Base-by-base conservation (phyloP, 805 yeast genomes). In the Candida wancherniae region DNA sequence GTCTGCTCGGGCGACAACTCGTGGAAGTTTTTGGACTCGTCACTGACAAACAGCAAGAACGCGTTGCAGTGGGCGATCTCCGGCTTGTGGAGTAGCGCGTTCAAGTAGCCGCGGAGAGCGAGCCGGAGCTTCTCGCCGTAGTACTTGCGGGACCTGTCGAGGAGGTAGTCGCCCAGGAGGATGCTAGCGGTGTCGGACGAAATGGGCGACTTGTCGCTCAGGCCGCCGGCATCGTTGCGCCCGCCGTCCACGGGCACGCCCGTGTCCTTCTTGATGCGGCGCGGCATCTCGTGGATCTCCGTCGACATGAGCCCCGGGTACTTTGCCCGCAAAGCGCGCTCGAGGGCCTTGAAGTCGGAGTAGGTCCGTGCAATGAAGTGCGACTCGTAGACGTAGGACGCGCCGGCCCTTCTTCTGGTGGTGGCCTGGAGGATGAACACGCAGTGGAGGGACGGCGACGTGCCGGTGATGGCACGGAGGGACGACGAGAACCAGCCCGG, bases 51-150 rank as follows among this genome's bases (percentile, higher is more conserved):
- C 5, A 15, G 10, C 10, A 15, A 15, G 26, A 87, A 63, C 4
- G 65, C 57, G 0, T 63, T 58, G 22, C 78, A 71, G 29, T 70
- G 67, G 1, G 77, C 62, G 0, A 85, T 68, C 26, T 75, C 80
- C 5, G 74, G 67, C 25, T 74, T 71, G 19, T 69, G 60, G 7
- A 73, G 48, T 11, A 88, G 55, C 2, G 67, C 53, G 17, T 69
- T 62, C 28, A 90, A 48, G 47, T 84, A 90, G 0, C 86, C 84
- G 27, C 97, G 66, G 26, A 90, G 63, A 0, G 94, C 74, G 7
- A 86, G 67, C 24, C 97, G 64, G 44, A 85, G 71, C 42, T 77
- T 79, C 53, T 90, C 97, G 17, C 94, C 69, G 3, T 77, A 73
- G 18, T 84, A 62, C 21, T 50, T 36, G 15, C 24, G 10, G 15